Evolutionary conservation across 208 protist genomes (phyloP).

Genomic region (Endotrypanum monterogeii): DNA sequence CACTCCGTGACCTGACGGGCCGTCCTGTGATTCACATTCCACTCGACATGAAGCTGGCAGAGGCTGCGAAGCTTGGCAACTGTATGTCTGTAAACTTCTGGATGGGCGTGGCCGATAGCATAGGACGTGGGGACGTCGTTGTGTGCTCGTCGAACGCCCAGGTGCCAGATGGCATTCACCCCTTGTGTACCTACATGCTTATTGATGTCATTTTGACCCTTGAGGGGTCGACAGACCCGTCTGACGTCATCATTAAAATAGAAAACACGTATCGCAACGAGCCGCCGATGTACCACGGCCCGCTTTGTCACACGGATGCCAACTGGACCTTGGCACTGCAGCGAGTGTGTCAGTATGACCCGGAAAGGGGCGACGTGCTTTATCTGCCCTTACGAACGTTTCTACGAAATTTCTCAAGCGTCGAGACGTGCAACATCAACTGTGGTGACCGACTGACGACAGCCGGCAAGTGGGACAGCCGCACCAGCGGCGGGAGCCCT

Average conservation of each 20-base stretch:
- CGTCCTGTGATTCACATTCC: slow-evolving; percentile 78
- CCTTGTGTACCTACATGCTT: slow-evolving; percentile 81
- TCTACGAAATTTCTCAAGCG: slow-evolving; percentile 78
- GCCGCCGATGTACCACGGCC: slow-evolving; percentile 60
- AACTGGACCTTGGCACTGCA: slow-evolving; percentile 71
- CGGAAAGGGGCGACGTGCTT: slow-evolving; percentile 47
- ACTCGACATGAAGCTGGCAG: slow-evolving; percentile 69
- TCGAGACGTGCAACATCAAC: slow-evolving; percentile 86
- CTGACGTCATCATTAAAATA: slow-evolving; percentile 72
- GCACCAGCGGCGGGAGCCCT: slow-evolving; percentile 74
- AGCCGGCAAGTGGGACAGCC: slow-evolving; percentile 55
- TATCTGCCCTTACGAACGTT: slow-evolving; percentile 79
- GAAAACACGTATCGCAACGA: slow-evolving; percentile 64
- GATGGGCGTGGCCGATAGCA: slow-evolving; percentile 59
- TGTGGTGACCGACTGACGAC: slow-evolving; percentile 81
- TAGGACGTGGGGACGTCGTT: slow-evolving; percentile 72
- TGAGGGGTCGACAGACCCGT: slow-evolving; percentile 40
- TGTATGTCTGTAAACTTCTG: slow-evolving; percentile 68
- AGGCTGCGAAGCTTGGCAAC: slow-evolving; percentile 72
- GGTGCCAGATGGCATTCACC: slow-evolving; percentile 67
- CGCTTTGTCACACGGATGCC: slow-evolving; percentile 48
- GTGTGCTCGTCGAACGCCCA: slow-evolving; percentile 71
- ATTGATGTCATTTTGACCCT: slow-evolving; percentile 68
- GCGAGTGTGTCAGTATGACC: slow-evolving; percentile 59
- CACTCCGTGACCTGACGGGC: slow-evolving; percentile 85